These are phyloP conservation scores for Solanum hybrid DNA, from an alignment of 305 asterid genomes.

Conservation along the genomic window DNA sequence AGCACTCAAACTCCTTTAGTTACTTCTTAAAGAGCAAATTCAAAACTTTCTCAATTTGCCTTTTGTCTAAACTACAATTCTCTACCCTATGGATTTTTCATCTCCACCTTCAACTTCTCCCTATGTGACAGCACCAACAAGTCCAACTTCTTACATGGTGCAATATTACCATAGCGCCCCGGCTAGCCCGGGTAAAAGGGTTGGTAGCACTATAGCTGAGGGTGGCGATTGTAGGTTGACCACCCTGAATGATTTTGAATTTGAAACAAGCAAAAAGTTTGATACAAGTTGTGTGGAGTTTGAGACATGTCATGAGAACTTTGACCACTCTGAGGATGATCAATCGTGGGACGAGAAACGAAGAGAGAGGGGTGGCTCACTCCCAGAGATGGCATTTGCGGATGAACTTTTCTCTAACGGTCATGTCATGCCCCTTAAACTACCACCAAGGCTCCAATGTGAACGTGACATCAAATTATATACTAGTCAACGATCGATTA, in stretches of 20 bases:
- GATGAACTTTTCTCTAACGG: constrained; percentile 46
- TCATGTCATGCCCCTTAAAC: constrained; percentile 65
- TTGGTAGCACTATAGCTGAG: background rate
- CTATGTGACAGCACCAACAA: constrained; percentile 44
- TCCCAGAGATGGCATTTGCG: constrained; percentile 55
- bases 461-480: constrained; percentile 13
- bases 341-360: background rate
- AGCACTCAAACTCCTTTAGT: background rate
- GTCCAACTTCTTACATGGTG: constrained; percentile 30
- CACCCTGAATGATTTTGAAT: constrained; percentile 44
- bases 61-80: constrained; percentile 3
- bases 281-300: background rate
- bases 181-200: constrained; percentile 29
- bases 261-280: constrained; percentile 44
- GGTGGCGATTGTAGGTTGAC: background rate
- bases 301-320: constrained; percentile 4
- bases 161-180: constrained; percentile 53
- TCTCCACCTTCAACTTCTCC: constrained; percentile 23
- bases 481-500: constrained; percentile 19
- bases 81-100: constrained; percentile 19
- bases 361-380: constrained; percentile 31
- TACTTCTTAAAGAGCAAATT: constrained; percentile 3
- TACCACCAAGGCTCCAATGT: constrained; percentile 60
- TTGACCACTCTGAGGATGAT: constrained; percentile 4
- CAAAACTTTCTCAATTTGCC: constrained; percentile 16